Base-by-base conservation (phyloP, 352 stramenopile species). In the Globisporangium canariense region DNA sequence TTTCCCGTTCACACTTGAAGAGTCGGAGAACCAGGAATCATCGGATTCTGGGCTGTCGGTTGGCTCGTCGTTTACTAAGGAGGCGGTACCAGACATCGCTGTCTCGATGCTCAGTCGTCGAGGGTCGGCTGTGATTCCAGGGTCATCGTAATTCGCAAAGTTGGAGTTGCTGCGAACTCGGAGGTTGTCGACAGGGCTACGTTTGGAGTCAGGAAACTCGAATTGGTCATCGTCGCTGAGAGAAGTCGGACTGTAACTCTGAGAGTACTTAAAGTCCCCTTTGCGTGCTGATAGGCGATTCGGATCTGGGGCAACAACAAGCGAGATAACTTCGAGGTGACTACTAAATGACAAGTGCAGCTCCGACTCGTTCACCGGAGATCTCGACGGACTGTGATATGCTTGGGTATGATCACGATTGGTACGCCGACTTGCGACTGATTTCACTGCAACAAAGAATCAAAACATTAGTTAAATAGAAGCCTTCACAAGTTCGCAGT, bases 51-150 rank as follows among this genome's bases (percentile, higher is more conserved):
- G 40, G 34, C 63, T 41, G 38, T 74, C 55, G 9, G 67, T 66
- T 16, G 62, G 58, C 13, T 78, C 68, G 20, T 67, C 73, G 49
- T 34, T 69, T 4, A 53, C 62, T 2, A 69, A 36, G 4, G 64
- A 66, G 8, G 68, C 68, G 13, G 70, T 61, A 20, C 70, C 41
- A 3, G 70, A 74, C 13, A 75, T 70, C n/a, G 68, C 67, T 0
- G 62, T 72, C 34, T 79, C 75, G 14, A 68, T 76, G 43, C 77
- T 71, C 4, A 47, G 64, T 66, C 71, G 58, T 57, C 62, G 75
- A 28, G 47, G 18, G 30, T 55, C 57, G 28, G 49, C 32, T n/a
- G 63, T n/a, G 36, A 60, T 54, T 18, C 41, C 41, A 30, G 57
- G 43, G 20, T 13, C n/a, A 22, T 43, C 36, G 18, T 30, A 41